Evolutionary conservation across 805 yeast genomes (phyloP), one percentile per base, ranked within the genome.

Genomic region (Yarrowia bubula): DNA sequence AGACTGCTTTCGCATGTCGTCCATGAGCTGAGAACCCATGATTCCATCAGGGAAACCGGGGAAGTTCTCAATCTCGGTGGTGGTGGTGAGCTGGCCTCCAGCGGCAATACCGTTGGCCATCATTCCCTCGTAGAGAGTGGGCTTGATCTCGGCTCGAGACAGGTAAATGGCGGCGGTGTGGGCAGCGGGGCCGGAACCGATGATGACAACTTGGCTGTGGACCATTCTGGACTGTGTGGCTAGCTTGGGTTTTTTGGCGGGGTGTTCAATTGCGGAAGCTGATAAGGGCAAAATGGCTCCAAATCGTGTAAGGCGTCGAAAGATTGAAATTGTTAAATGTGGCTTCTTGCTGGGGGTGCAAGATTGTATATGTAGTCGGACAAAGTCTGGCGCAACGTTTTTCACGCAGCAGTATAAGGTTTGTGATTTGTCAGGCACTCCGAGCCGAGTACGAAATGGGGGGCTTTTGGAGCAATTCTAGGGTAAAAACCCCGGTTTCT

Each of bases 101-200:
- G 99, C 97, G 64, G 99, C 99, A 71, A 93, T 84, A 71, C 99
- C 99, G 78, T 95, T 95, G 70, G 99, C 99, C 75, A 88, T 81
- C 88, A 93, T 82, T 73, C 99, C 99, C 80, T 95, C 99, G 79
- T 92, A 95, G 71, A 95, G 78, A 35, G 89, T 86, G 28, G 99
- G 98, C 78, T 89, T 87, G 75, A 92, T 85, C 82, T 95, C 99
- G 47, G 99, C 99, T 78, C 99, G 88, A 35, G 98, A 88, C 65
- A 95, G 82, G 78, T 95, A 95, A 77, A 95, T 90, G 70, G 99
- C 99, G 61, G 99, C 99, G 48, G 99, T 95, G 83, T 95, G 97
- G 65, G 98, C 99, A 66, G 99, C 99, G 66, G 99, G 99, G 72
- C 99, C 99, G 65, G 98, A 92, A 50, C 99, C 98, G 60, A 76